Percentiles rank a stretch among this genome's conserved stretches.
Conservation (phyloP, 2,329 filamentous ascomycete species). For the Epichloe gansuensis region DNA sequence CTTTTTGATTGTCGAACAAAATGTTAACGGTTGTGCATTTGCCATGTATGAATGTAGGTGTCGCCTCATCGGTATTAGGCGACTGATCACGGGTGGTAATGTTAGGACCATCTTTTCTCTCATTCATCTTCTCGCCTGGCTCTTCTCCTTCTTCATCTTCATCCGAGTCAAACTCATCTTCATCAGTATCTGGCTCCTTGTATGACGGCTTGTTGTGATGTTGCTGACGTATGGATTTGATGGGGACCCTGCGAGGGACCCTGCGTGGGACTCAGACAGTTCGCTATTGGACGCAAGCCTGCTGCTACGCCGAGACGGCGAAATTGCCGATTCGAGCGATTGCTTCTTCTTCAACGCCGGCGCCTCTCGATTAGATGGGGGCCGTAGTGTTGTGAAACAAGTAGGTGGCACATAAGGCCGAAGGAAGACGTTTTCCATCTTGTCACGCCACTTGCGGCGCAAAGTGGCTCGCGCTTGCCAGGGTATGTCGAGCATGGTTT, state of each 20-base stretch:
- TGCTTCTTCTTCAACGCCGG: conserved; percentile 10
- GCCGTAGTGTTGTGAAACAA: conserved; percentile 13
- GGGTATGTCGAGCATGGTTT: conserved; percentile 64
- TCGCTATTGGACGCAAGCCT: conserved; percentile 21
- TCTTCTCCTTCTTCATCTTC: conserved; percentile 8
- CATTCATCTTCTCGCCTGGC: conserved; percentile 2
- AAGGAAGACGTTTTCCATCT: conserved; percentile 55
- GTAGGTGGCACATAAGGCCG: conserved; percentile 32
- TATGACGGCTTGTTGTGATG: conserved; percentile 22
- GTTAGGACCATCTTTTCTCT: conserved; percentile 6
- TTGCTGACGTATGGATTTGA: conserved; percentile 7
- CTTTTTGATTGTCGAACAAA: conserved; percentile 64
- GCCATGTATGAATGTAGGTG: conserved; percentile 43
- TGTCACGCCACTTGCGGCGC: conserved; percentile 64
- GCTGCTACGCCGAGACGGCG: conserved; percentile 24
- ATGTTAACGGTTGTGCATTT: conserved; percentile 60
- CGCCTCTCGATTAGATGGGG: conserved; percentile 7
- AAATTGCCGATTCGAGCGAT: conserved; percentile 9
- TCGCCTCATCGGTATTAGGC: not conserved
- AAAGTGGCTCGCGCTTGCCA: conserved; percentile 78
- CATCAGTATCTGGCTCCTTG: conserved; percentile 33
- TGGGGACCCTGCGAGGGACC: conserved; percentile 8
- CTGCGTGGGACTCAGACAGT: conserved; percentile 12
- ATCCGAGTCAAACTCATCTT: conserved; percentile 26
- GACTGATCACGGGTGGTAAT: not conserved